Percentiles rank a stretch among this genome's conserved stretches.
These are phyloP conservation scores for carrot (Daucus carota) DNA, from an alignment of 129 eudicot species.

Conservation along the genomic window DNA sequence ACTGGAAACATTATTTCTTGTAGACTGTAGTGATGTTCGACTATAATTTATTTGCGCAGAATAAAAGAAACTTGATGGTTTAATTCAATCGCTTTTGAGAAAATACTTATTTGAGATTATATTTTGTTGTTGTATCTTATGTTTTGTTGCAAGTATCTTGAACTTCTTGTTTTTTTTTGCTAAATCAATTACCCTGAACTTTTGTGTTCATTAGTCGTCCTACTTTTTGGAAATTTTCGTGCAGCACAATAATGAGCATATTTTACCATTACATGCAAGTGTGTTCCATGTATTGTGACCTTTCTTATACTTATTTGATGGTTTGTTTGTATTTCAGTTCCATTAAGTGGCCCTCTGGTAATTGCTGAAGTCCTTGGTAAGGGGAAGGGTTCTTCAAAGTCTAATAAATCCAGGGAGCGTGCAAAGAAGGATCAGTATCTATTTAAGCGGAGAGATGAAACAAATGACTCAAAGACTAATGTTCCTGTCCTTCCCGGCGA, in stretches of 20 bases:
- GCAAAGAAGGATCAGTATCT: conserved; percentile 74
- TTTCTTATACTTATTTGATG: not conserved
- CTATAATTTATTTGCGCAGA: not conserved
- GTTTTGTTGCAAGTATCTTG: not conserved
- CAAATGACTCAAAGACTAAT: conserved; percentile 19
- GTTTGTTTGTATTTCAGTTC: conserved; percentile 40
- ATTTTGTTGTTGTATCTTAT: not conserved
- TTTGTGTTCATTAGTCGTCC: not conserved
- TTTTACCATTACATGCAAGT: no score
- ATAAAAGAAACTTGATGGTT: not conserved
- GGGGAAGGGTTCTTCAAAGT: conserved; percentile 40
- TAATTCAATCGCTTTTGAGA: not conserved
- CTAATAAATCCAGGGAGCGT: conserved; percentile 48
- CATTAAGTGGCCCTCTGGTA: conserved; percentile 82
- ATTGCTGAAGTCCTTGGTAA: conserved; percentile 75
- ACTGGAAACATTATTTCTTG: not conserved
- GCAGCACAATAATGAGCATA: not conserved
- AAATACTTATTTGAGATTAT: not conserved
- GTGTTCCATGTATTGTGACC: not conserved
- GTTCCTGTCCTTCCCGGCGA: conserved; percentile 22
- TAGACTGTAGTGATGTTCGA: not conserved
- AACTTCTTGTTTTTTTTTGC: no score
- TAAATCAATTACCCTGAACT: not conserved
- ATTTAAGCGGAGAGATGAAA: conserved; percentile 59
- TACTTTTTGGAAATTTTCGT: not conserved